Evolutionary conservation across 305 asterid genomes (phyloP).

Genomic region (Vinca major): DNA sequence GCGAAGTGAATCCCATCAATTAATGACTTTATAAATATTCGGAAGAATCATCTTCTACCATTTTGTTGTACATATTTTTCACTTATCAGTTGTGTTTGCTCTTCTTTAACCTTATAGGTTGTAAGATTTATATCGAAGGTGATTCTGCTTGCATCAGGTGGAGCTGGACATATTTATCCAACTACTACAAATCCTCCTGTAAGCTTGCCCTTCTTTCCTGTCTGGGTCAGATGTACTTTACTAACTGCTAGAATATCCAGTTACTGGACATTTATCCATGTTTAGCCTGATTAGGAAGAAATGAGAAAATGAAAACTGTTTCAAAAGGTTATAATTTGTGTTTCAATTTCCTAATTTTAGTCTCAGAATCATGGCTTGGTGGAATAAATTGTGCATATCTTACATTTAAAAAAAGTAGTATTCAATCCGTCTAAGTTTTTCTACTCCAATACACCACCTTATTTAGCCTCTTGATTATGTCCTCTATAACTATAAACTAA

Average conservation of each 20-base stretch:
- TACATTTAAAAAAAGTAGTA: neutral
- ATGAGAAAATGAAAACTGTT: neutral
- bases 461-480: neutral
- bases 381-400: neutral
- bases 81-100: neutral
- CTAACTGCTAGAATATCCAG: neutral
- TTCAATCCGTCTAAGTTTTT: neutral
- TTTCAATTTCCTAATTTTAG: neutral
- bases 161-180: conserved; percentile 98
- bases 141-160: conserved; percentile 94
- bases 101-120: conserved; percentile 41
- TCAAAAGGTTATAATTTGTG: neutral
- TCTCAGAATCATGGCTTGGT: conserved; percentile 1
- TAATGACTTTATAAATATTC: conserved; percentile 1
- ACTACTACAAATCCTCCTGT: conserved; percentile 92
- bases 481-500: neutral
- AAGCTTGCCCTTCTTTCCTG: conserved; percentile 18
- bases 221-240: neutral
- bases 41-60: neutral
- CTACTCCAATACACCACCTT: neutral
- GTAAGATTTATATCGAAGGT: conserved; percentile 88
- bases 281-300: neutral
- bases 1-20: conserved; percentile 12
- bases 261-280: neutral
- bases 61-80: neutral